Evolutionary conservation across 768 basidiomycete species (phyloP).

Genomic region (Lentinula guzmanii): DNA sequence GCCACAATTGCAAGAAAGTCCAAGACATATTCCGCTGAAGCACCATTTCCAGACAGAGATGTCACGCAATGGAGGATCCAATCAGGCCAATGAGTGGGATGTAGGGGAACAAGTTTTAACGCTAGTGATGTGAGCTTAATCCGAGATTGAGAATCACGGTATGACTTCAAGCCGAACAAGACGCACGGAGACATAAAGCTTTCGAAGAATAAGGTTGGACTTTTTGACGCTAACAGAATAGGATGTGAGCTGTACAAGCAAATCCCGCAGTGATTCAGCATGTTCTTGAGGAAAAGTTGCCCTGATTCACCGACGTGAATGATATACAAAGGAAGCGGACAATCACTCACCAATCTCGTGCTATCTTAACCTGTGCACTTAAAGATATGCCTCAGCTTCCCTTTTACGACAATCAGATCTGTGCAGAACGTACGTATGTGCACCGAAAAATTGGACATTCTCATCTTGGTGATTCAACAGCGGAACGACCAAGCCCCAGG

Average conservation of each 20-base stretch:
- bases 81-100: constrained; percentile 60
- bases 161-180: constrained; percentile 5
- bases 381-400: not conserved
- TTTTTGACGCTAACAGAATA: constrained; percentile 54
- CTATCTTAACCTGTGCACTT: constrained; percentile 81
- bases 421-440: constrained; percentile 54
- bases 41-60: constrained; percentile 54
- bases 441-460: constrained; percentile 92
- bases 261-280: constrained; percentile 49
- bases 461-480: constrained; percentile 65
- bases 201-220: constrained; percentile 72
- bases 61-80: constrained; percentile 69
- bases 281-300: constrained; percentile 65
- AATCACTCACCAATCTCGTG: constrained; percentile 74
- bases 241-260: constrained; percentile 65
- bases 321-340: not conserved
- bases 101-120: constrained; percentile 57
- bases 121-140: constrained; percentile 63
- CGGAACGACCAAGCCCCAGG: constrained; percentile 81
- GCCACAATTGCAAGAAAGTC: constrained; percentile 81
- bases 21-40: constrained; percentile 52
- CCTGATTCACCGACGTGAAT: constrained; percentile 35
- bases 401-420: not conserved
- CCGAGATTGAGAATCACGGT: constrained; percentile 4
- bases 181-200: constrained; percentile 80